A percentile compares a stretch with the other conserved stretches of the same genome.
These are phyloP conservation scores for Cucurbita argyrosperma DNA, from an alignment of 306 rosid species.

Conservation along the genomic window DNA sequence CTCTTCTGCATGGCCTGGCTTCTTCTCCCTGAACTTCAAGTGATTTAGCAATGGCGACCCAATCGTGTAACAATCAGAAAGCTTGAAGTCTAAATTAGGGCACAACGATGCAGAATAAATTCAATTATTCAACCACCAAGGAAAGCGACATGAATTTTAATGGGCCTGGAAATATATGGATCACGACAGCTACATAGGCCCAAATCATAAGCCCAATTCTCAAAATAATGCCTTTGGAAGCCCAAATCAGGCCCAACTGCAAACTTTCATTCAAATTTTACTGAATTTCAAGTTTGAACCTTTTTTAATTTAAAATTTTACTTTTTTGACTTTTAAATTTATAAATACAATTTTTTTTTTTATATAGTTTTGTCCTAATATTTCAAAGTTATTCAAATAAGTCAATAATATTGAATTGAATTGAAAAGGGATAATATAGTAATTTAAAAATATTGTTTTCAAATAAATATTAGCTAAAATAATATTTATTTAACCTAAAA, in stretches of 20 bases:
- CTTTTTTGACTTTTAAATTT: no score
- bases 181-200: not conserved
- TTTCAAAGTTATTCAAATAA: no score
- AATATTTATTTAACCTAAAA: no score
- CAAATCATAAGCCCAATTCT: not conserved
- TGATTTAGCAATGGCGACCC: slow-evolving; percentile 1
- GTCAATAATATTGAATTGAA: no score
- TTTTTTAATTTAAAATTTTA: no score
- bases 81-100: not conserved
- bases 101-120: not conserved
- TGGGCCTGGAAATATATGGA: not conserved
- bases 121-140: not conserved
- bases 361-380: no score
- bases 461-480: no score
- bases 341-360: no score
- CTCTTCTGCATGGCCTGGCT: slow-evolving; percentile 70
- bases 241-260: not conserved
- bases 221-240: not conserved
- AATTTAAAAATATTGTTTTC: no score
- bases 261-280: no score
- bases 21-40: not conserved
- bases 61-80: not conserved
- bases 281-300: no score
- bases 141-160: not conserved
- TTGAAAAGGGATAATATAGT: no score